Evolutionary conservation across 2,329 filamentous ascomycete species (phyloP).

Genomic region (Coniosporium tulheliwenetii): DNA sequence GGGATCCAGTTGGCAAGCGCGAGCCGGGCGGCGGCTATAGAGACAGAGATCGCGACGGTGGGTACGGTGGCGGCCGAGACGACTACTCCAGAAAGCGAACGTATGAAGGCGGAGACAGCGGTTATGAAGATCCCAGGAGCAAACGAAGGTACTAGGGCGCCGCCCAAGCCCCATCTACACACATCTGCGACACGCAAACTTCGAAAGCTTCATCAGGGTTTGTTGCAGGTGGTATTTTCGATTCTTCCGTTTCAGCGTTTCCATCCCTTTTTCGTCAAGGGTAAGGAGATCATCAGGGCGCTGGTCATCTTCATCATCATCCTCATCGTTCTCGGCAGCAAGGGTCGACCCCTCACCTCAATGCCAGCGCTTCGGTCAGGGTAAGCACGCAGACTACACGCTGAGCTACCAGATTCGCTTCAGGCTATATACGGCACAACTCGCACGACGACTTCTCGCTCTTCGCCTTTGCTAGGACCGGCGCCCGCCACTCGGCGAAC

Average conservation of each 20-base stretch:
- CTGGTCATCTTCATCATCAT: too few relatives aligned
- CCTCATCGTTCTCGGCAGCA: too few relatives aligned
- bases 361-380: too few relatives aligned
- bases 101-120: conserved; percentile 53
- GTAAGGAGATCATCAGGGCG: not conserved
- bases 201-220: conserved; percentile 11
- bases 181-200: not conserved
- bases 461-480: too few relatives aligned
- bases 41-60: conserved; percentile 27
- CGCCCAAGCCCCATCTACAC: too few relatives aligned
- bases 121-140: conserved; percentile 56
- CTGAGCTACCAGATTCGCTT: too few relatives aligned
- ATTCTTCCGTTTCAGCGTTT: conserved; percentile 1
- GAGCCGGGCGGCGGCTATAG: conserved; percentile 46
- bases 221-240: conserved; percentile 28
- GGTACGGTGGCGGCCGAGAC: conserved; percentile 27
- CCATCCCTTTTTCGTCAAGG: conserved; percentile 1
- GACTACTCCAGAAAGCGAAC: conserved; percentile 37
- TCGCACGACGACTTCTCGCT: too few relatives aligned
- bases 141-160: conserved; percentile 40
- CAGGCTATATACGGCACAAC: too few relatives aligned
- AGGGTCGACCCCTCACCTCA: too few relatives aligned
- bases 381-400: too few relatives aligned
- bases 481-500: too few relatives aligned
- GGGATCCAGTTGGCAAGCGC: conserved; percentile 45